Evolutionary conservation across 352 stramenopile genomes (phyloP), one percentile per base, ranked within the genome.

Genomic region (Aphanomyces euteiches): DNA sequence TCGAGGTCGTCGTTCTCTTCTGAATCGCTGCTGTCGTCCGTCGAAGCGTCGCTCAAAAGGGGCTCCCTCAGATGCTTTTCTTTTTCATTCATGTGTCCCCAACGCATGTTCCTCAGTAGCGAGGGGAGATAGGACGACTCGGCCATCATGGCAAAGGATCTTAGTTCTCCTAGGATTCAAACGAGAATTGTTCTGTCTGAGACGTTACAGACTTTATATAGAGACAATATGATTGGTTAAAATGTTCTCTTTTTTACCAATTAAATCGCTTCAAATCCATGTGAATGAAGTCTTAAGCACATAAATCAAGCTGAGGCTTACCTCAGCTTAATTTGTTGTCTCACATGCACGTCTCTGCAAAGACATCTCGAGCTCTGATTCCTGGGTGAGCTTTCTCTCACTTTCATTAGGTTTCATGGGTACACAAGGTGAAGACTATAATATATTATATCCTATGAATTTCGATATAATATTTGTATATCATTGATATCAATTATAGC

Each of bases 1-100:
- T 58, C 12, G 5, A 47, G 28, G 36, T 72, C 50, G 17, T 72
- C 64, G 10, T 71, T 57, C 1, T 58, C 57, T 12, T 69, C 60
- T 8, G 21, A 19, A 17, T 56, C 45, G 21, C 43, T 54, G 19
- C 28, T 41, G 17, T 63, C 65, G 4, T 78, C 72, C 8, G 74
- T 67, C 47, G 74, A 57, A 8, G 40, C 34, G 7, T 41, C 57
- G 15, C 21, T 15, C 19, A 67, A 37, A 8, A 67, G 21, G 3
- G 59, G 59, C 43, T 67, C 59, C 34, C 59, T 41, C 7, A 67
- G 43, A 28, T 56, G 40, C 41, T 56, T 67, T 3, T 67, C 59
- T 28, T 67, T 61, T n/a, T 61, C 59, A 8, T 67, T 21, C 17
- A 19, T 10, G 59, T 17, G 34, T 19, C 59, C 59, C 59, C 59